Base-by-base conservation (phyloP, 108 stramenopile genomes). In the Cyclotella choctawhatcheeana region DNA sequence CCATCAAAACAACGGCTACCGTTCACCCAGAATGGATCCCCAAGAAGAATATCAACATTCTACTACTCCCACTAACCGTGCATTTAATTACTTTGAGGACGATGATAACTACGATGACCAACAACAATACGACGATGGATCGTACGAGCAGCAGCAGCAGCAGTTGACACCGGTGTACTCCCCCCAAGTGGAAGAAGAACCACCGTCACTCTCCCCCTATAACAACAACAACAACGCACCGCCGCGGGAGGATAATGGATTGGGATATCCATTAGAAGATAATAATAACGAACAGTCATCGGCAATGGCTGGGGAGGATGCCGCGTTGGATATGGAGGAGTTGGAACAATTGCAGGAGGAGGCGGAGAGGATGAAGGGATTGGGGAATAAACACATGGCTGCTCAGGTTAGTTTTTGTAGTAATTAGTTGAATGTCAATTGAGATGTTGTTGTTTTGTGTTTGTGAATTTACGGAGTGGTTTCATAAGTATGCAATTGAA, bases 311-410 rank as follows among this genome's bases (percentile, higher is more conserved):
- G 89, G 71, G 2, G 88, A 89, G 20, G 88, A 93, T 63, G 85
- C 87, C 8, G 66, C 90, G 33, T 67, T 91, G 58, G 92, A 93
- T 85, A 64, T 89, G 70, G 92, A 79, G 27, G 89, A 93, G 60
- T 63, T 93, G 47, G 89, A 91, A 62, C 88, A 91, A 37, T 68
- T 90, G 20, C 89, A 91, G 25, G 73, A 90, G 54, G 93, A 94
- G 73, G 93, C 93, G 1, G 93, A 94, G 65, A 81, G 87, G 20
- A 92, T 91, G 93, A 94, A 94, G 71, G 90, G 88, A 5, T 61
- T 92, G 43, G 94, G 94, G 33, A 95, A 95, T 71, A 89, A 91
- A 29, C 94, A 95, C 82, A 95, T 95, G 94, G 91, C 91, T 33
- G 86, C 89, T 22, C 90, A 93, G 85, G 90, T 91, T 67, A 54